Evolutionary conservation across 495 filamentous ascomycete species (phyloP).

Genomic region (Penicillium salamii): DNA sequence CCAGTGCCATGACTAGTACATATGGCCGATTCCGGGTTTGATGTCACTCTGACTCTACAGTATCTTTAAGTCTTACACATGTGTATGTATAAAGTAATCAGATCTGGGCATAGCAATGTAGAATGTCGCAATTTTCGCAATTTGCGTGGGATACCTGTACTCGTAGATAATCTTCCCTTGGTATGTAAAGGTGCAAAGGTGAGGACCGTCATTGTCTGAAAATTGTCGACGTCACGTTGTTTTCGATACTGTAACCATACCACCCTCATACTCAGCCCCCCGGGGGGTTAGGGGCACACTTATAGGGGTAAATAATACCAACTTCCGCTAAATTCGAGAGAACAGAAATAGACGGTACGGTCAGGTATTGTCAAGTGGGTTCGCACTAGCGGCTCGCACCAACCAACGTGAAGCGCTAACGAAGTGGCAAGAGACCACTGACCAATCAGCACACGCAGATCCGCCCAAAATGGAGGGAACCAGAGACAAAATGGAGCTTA

Average conservation of each 20-base stretch:
- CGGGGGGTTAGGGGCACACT: too few species aligned
- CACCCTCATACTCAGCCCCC: too few species aligned
- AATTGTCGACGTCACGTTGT: conserved; percentile 25
- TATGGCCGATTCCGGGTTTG: background rate
- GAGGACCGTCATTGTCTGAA: background rate
- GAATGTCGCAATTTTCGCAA: too few species aligned
- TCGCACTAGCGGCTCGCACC: background rate
- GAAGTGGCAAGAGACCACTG: background rate
- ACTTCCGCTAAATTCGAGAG: too few species aligned
- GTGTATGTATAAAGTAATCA: too few species aligned
- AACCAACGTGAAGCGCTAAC: background rate
- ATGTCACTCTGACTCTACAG: background rate
- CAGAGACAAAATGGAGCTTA: background rate
- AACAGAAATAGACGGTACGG: background rate
- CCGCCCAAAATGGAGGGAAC: background rate
- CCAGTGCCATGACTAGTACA: background rate
- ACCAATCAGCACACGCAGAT: background rate
- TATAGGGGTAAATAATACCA: too few species aligned
- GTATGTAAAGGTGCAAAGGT: too few species aligned
- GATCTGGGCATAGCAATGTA: too few species aligned
- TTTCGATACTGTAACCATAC: too few species aligned
- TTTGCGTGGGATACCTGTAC: too few species aligned
- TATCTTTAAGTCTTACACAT: too few species aligned
- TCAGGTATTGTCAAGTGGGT: background rate
- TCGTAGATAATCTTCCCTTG: background rate